A percentile compares a stretch with the other conserved stretches of the same genome.
Conservation (phyloP, 2,329 filamentous ascomycete genomes). For the Colletotrichum liriopes region DNA sequence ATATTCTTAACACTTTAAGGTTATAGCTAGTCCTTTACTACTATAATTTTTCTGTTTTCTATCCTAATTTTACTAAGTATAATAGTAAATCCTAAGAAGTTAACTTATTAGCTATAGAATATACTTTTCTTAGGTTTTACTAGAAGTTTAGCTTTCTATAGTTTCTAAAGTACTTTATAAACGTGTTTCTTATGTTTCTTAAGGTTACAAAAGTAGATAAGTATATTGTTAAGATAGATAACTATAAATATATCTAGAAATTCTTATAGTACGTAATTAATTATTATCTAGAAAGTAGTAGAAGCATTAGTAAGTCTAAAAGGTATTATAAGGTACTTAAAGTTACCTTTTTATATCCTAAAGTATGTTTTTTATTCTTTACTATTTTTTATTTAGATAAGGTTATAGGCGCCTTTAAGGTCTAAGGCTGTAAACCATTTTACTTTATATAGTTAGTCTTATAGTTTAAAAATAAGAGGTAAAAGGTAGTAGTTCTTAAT, state of each 20-base stretch:
- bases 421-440: background rate
- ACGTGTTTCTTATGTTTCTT: too few relatives aligned
- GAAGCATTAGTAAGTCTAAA: background rate
- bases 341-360: background rate
- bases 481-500: background rate
- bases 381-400: background rate
- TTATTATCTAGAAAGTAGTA: background rate
- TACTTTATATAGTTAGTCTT: background rate
- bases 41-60: too few relatives aligned
- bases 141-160: too few relatives aligned
- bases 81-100: too few relatives aligned
- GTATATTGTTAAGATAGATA: background rate
- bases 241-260: too few relatives aligned
- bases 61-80: too few relatives aligned
- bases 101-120: too few relatives aligned
- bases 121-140: too few relatives aligned
- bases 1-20: too few relatives aligned
- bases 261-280: too few relatives aligned
- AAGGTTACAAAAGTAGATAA: background rate
- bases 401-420: background rate
- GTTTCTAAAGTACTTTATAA: too few relatives aligned
- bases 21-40: too few relatives aligned
- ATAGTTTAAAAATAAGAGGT: background rate
- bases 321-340: background rate
- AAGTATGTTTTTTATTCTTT: background rate